phyloP scores from a whole-genome alignment of 768 basidiomycete genomes.

The Pleurotus djamor region DNA sequence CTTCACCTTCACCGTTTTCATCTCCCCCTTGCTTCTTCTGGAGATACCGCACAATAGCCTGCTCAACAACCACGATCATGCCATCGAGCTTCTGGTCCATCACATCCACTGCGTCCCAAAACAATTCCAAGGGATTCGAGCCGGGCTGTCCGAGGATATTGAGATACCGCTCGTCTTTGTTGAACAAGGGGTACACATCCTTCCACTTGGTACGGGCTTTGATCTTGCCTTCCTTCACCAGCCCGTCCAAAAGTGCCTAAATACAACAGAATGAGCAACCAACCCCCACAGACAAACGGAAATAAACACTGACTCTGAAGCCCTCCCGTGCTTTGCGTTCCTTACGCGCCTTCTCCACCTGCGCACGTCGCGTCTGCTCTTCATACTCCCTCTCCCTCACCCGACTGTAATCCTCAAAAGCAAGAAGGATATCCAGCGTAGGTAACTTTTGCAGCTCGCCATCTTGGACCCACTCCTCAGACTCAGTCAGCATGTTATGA shows the following conservation, averaged over 20 bases:
- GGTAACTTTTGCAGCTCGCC: slow-evolving; percentile 79
- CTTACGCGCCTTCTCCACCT: slow-evolving; percentile 80
- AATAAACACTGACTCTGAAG: slow-evolving; percentile 63
- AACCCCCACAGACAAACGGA: not conserved
- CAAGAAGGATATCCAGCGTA: slow-evolving; percentile 86
- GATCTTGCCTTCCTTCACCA: slow-evolving; percentile 66
- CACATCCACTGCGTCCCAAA: slow-evolving; percentile 90
- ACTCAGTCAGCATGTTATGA: slow-evolving; percentile 70
- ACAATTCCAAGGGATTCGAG: slow-evolving; percentile 92
- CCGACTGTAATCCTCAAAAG: slow-evolving; percentile 93
- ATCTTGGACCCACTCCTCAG: slow-evolving; percentile 78
- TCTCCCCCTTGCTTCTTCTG: slow-evolving; percentile 26
- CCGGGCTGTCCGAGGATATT: slow-evolving; percentile 90
- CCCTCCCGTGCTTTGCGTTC: slow-evolving; percentile 91
- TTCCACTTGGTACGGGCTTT: slow-evolving; percentile 91
- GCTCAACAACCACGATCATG: slow-evolving; percentile 69
- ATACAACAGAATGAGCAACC: not conserved
- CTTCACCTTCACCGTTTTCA: slow-evolving; percentile 17
- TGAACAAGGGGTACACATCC: slow-evolving; percentile 75
- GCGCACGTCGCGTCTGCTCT: slow-evolving; percentile 74
- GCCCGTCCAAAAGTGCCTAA: slow-evolving; percentile 68
- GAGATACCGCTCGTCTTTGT: slow-evolving; percentile 79
- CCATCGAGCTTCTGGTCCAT: slow-evolving; percentile 84
- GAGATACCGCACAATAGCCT: slow-evolving; percentile 53
- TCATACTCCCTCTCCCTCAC: slow-evolving; percentile 91